Base-by-base conservation (phyloP, 768 basidiomycete species). In the Trametes meyenii region DNA sequence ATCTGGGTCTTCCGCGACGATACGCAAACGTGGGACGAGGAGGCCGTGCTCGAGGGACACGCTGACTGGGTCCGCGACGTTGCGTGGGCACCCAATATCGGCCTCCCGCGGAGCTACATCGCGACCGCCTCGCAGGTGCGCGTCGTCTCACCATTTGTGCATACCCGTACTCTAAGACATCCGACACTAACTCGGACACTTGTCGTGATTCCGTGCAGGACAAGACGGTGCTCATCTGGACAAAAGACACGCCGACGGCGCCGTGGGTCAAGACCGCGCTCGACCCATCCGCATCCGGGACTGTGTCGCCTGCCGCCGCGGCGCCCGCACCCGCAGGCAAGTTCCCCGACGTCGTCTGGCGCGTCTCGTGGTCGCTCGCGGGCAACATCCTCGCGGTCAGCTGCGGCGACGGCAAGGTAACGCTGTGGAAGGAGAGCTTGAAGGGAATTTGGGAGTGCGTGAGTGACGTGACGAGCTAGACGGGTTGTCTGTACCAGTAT, bases 1-100 rank as follows among this genome's bases (percentile, higher is more conserved):
- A 92, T 98, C 66, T 98, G 96, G 96, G 87, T 83, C 0, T 97
- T 88, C 78, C 85, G 88, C 63, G 92, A 96, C 55, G 89, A 92
- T 54, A 82, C 87, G 10, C 90, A 95, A 73, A 85, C 90, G 8
- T 98, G 96, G 94, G 81, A 84, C 14, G 92, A 94, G 68, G 96
- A 95, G 72, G 95, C 96, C 69, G 85, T 82, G 0, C 84, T 99
- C 23, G 91, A 93, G 51, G 95, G 94, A 0, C 96, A 99, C 74
- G 84, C 89, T 0, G 96, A 99, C 74, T 99, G 96, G 96, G 96
- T 99, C 21, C 83, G 96, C 49, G 96, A 98, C 72, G 96, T 98
- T n/a, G 93, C 96, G 0, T 98, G 96, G 95, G 96, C 96, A 1
- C 96, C 97, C 0, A 97, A 94, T 67, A 96, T 98, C 64, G 97